phyloP scores from a whole-genome alignment of 768 basidiomycete genomes.

The Asterophora lycoperdoides region DNA sequence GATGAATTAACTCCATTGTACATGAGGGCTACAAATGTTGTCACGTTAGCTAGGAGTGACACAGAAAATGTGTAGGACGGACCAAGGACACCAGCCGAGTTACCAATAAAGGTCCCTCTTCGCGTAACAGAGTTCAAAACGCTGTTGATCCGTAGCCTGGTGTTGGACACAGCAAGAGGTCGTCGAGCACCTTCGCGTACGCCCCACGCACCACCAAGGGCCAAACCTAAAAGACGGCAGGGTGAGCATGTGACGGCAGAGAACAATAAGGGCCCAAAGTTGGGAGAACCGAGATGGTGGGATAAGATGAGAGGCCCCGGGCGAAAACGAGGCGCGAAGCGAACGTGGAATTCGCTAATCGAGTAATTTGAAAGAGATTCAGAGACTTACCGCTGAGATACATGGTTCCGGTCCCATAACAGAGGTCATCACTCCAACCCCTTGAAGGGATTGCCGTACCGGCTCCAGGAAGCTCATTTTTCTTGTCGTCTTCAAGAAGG shows the following conservation, averaged over 20 bases:
- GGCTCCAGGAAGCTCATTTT: constrained; percentile 83
- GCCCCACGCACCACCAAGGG: constrained; percentile 94
- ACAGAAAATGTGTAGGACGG: constrained; percentile 37
- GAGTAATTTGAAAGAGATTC: constrained; percentile 60
- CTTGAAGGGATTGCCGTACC: constrained; percentile 88
- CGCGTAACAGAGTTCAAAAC: constrained; percentile 94
- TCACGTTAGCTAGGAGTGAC: constrained; percentile 27
- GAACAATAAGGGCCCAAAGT: constrained; percentile 78
- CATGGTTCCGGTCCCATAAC: constrained; percentile 98
- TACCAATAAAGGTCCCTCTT: constrained; percentile 96
- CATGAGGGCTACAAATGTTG: constrained; percentile 67
- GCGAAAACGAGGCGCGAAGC: constrained; percentile 48
- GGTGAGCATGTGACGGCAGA: constrained; percentile 74
- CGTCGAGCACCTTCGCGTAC: constrained; percentile 88
- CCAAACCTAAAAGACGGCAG: constrained; percentile 72
- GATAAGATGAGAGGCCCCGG: constrained; percentile 64
- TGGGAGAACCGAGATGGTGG: constrained; percentile 48
- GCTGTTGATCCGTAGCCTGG: constrained; percentile 92
- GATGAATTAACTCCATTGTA: constrained; percentile 97
- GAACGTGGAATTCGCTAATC: constrained; percentile 43
- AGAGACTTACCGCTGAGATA: constrained; percentile 87
- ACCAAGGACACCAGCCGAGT: constrained; percentile 98
- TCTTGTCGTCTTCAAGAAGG: constrained; percentile 94
- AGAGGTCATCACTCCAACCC: constrained; percentile 99
- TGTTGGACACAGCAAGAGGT: constrained; percentile 81